Evolutionary conservation across 768 basidiomycete species (phyloP).

Genomic region (Podaxis sp.): DNA sequence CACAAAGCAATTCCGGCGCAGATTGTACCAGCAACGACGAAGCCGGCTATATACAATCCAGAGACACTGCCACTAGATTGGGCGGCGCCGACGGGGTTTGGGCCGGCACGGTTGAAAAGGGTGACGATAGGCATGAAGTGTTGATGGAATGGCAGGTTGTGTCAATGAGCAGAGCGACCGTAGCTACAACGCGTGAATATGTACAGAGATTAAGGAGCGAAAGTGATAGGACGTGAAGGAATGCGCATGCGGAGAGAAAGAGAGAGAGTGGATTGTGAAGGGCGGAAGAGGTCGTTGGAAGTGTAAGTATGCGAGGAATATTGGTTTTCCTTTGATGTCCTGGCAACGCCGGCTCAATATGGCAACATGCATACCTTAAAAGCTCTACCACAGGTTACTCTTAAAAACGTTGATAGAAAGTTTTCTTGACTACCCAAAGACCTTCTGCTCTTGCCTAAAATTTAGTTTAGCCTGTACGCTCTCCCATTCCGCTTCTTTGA

Average conservation of each 20-base stretch:
- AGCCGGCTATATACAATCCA: conserved; percentile 48
- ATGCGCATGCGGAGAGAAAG: background rate
- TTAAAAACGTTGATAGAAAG: background rate
- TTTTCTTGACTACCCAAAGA: no score
- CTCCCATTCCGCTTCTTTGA: no score
- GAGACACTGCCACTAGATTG: conserved; percentile 17
- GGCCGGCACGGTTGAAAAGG: background rate
- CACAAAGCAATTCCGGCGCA: conserved; percentile 39
- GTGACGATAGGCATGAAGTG: conserved; percentile 13
- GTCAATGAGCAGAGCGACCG: background rate
- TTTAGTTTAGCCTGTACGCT: no score
- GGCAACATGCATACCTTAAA: background rate
- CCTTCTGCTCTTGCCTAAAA: no score
- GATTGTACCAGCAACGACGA: conserved; percentile 45
- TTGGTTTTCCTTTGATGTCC: background rate
- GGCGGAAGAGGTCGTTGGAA: background rate
- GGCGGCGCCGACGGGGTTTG: background rate
- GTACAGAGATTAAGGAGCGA: conserved; percentile 1
- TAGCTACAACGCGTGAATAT: background rate
- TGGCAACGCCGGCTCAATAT: background rate
- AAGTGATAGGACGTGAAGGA: background rate
- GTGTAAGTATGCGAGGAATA: no score
- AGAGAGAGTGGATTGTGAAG: background rate
- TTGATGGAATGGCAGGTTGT: background rate
- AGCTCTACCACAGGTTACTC: background rate